Evolutionary conservation across 2,329 filamentous ascomycete species (phyloP).

Genomic region (Apiospora pterosperma): DNA sequence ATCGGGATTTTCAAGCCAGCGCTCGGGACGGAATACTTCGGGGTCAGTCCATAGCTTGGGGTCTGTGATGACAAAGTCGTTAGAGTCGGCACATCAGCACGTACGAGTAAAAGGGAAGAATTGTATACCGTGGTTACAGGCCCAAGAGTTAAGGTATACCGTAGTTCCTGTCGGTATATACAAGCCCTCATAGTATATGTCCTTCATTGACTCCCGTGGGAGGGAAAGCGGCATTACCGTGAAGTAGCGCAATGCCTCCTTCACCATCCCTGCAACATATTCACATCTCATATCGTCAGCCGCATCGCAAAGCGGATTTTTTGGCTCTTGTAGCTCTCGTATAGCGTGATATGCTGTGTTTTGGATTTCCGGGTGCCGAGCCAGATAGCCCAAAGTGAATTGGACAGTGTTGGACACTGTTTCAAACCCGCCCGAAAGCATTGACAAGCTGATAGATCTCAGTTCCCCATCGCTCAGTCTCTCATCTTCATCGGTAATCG

Average conservation of each 20-base stretch:
- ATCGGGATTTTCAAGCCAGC: conserved; percentile 24
- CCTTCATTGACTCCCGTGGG: conserved; percentile 67
- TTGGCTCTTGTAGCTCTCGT: conserved; percentile 48
- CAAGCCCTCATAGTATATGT: conserved; percentile 66
- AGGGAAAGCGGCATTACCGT: conserved; percentile 77
- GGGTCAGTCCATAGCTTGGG: conserved; percentile 22
- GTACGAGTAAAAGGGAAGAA: background rate
- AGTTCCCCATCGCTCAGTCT: conserved; percentile 61
- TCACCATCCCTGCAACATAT: conserved; percentile 74
- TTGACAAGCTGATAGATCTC: conserved; percentile 63
- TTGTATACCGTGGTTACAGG: conserved; percentile 21
- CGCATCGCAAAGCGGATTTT: conserved; percentile 57
- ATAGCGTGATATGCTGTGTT: conserved; percentile 57
- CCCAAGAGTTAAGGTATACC: conserved; percentile 63
- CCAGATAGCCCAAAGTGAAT: conserved; percentile 60
- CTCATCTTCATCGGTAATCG: conserved; percentile 61
- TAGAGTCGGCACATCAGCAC: too few species aligned
- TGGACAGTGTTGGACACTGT: conserved; percentile 63
- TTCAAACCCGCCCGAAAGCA: conserved; percentile 65
- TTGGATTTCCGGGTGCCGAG: conserved; percentile 59
- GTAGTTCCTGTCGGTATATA: conserved; percentile 72
- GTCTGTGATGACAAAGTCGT: conserved; percentile 11
- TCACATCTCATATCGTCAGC: conserved; percentile 75
- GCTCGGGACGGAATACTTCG: conserved; percentile 19
- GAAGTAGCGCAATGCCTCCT: conserved; percentile 76